Conservation (phyloP, 768 basidiomycete species). For the Lentinula aciculospora region DNA sequence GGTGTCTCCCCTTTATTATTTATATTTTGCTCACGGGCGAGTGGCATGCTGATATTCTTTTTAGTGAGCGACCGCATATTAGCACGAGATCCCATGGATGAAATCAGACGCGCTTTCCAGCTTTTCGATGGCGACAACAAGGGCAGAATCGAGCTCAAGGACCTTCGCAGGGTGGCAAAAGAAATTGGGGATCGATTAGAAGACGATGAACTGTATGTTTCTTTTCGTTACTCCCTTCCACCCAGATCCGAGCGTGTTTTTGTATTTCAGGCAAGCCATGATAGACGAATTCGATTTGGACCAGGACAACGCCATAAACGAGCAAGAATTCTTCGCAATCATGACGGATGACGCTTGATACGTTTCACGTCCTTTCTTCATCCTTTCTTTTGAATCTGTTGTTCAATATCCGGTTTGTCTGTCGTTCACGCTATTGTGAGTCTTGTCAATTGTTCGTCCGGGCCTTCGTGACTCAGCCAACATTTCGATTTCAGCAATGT, state of each 20-base stretch:
- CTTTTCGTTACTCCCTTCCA: neutral
- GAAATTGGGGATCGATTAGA: conserved; percentile 94
- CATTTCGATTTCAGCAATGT: neutral
- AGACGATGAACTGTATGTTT: conserved; percentile 91
- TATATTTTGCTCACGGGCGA: conserved; percentile 11
- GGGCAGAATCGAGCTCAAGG: conserved; percentile 88
- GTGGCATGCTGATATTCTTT: conserved; percentile 7
- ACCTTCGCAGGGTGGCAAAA: conserved; percentile 89
- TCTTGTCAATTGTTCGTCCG: neutral
- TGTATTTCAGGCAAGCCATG: conserved; percentile 86
- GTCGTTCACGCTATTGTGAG: neutral
- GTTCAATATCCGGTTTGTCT: neutral
- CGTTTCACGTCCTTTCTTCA: neutral
- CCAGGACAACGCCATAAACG: conserved; percentile 95
- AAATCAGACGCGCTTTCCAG: conserved; percentile 93
- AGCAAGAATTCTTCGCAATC: conserved; percentile 94
- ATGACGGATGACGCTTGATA: conserved; percentile 87
- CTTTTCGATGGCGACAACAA: conserved; percentile 96
- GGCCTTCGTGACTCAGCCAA: neutral
- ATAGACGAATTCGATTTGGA: conserved; percentile 99
- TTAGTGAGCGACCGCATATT: conserved; percentile 93
- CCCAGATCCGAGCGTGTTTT: neutral
- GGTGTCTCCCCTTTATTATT: conserved; percentile 12
- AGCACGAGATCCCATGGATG: conserved; percentile 92
- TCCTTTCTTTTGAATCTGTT: neutral